Percentiles rank a stretch among this genome's conserved stretches.
Conservation (phyloP, 2,329 filamentous ascomycete genomes). For the Colletotrichum limetticola region DNA sequence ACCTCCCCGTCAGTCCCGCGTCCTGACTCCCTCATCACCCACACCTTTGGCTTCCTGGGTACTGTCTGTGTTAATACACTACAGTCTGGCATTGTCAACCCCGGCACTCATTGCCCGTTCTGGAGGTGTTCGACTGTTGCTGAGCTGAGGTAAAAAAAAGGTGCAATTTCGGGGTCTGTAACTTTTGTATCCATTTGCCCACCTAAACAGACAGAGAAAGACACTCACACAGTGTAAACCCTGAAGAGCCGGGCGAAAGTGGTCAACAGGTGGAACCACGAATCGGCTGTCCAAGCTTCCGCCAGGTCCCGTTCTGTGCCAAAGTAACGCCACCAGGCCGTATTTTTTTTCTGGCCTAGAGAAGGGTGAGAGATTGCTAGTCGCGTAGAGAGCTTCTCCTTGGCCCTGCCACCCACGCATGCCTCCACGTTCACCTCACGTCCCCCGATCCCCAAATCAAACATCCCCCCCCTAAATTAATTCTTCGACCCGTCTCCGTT, state of each 20-base stretch:
- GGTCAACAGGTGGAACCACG: slow-evolving; percentile 30
- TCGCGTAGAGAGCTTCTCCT: slow-evolving; percentile 30
- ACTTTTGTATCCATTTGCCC: not conserved
- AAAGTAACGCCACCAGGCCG: slow-evolving; percentile 36
- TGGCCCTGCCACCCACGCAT: not conserved
- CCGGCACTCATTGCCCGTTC: slow-evolving; percentile 18
- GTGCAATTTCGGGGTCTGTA: slow-evolving; percentile 28
- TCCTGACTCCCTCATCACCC: not conserved
- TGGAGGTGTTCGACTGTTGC: slow-evolving; percentile 20
- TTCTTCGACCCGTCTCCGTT: slow-evolving; percentile 13
- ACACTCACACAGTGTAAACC: slow-evolving; percentile 19
- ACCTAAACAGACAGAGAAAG: not conserved
- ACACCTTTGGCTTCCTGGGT: not conserved
- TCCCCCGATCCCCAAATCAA: slow-evolving; percentile 22
- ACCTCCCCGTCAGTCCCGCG: not conserved
- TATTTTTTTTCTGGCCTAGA: slow-evolving; percentile 27
- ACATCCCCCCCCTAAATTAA: slow-evolving; percentile 29
- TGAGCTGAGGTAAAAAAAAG: slow-evolving; percentile 12
- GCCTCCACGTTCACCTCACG: not conserved
- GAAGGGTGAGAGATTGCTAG: slow-evolving; percentile 14
- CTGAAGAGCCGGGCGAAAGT: slow-evolving; percentile 14
- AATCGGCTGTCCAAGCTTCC: slow-evolving; percentile 36
- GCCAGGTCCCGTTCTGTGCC: slow-evolving; percentile 30
- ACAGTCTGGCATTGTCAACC: not conserved
- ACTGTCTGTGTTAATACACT: too few relatives aligned